Percentiles rank a stretch among this genome's conserved stretches.
Evolutionary conservation across 495 filamentous ascomycete genomes (phyloP).

Genomic region (Xylaria scruposa): DNA sequence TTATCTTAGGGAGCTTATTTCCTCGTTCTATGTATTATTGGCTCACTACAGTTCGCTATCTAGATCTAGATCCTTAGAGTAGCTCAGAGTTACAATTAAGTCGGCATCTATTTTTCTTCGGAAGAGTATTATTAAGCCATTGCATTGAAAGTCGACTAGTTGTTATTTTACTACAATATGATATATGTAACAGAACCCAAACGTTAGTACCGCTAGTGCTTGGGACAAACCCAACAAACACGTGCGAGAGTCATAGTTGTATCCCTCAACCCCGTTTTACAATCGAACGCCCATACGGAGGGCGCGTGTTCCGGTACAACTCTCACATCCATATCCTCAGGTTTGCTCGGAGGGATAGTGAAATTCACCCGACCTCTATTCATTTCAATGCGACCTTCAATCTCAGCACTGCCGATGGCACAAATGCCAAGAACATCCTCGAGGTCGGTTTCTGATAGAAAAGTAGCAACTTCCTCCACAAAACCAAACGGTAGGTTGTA

Average conservation of each 20-base stretch:
- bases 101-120: not conserved
- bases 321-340: conserved; percentile 22
- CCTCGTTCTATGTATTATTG: conserved; percentile 2
- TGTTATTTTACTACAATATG: not conserved
- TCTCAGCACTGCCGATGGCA: conserved; percentile 5
- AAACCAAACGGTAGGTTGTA: not conserved
- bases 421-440: conserved; percentile 18
- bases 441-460: conserved; percentile 12
- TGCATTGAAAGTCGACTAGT: not conserved
- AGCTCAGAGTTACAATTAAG: not conserved
- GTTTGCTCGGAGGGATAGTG: conserved; percentile 13
- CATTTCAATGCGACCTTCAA: conserved; percentile 18
- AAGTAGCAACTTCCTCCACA: conserved; percentile 11
- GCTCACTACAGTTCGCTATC: not conserved
- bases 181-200: not conserved
- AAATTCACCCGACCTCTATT: conserved; percentile 16
- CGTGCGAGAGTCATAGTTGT: conserved; percentile 19
- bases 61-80: not conserved
- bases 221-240: conserved; percentile 19
- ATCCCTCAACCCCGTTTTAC: conserved; percentile 7
- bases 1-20: conserved; percentile 4
- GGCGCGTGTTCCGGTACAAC: conserved; percentile 20
- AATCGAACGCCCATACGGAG: conserved; percentile 19
- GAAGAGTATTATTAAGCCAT: not conserved
- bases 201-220: not conserved